phyloP scores from a whole-genome alignment of 2,329 filamentous ascomycete species.

The Fusarium udum region DNA sequence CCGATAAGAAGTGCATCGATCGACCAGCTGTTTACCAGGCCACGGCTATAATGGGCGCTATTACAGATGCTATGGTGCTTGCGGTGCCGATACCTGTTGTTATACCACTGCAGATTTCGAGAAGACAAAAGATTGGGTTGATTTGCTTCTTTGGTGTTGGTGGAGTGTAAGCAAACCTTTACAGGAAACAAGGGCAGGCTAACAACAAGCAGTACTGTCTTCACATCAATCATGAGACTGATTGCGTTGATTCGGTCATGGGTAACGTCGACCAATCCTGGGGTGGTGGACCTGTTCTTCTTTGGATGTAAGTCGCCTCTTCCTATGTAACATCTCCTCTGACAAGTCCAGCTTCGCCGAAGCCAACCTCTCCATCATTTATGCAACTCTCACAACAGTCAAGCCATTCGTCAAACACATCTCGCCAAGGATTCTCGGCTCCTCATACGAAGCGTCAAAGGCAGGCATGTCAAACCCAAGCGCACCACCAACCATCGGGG shows the following conservation, averaged over 20 bases:
- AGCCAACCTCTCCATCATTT: slow-evolving; percentile 29
- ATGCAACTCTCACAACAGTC: slow-evolving; percentile 19
- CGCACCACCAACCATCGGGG: slow-evolving; percentile 18
- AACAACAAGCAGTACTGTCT: slow-evolving; percentile 8
- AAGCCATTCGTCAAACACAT: slow-evolving; percentile 28
- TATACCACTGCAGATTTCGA: background rate
- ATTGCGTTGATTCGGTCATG: slow-evolving; percentile 15
- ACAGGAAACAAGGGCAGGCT: rapidly evolving
- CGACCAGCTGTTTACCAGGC: slow-evolving; percentile 14
- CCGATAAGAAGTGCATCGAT: slow-evolving; percentile 8
- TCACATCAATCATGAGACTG: slow-evolving; percentile 29
- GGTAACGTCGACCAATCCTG: slow-evolving; percentile 9
- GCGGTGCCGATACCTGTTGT: slow-evolving; percentile 14
- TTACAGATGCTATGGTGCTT: slow-evolving; percentile 15
- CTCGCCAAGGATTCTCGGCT: slow-evolving; percentile 14
- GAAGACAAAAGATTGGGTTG: slow-evolving; percentile 15
- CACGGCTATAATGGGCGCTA: slow-evolving; percentile 9
- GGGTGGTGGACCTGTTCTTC: slow-evolving; percentile 11
- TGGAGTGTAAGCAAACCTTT: background rate
- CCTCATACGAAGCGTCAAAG: background rate
- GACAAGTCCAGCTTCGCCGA: slow-evolving; percentile 9
- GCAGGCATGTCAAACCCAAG: slow-evolving; percentile 11
- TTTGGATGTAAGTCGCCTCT: slow-evolving; percentile 24
- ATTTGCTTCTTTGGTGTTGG: slow-evolving; percentile 18
- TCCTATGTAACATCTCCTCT: background rate